phyloP scores from a whole-genome alignment of 202 grass and related monocot genomes.

The Zizania palustris region DNA sequence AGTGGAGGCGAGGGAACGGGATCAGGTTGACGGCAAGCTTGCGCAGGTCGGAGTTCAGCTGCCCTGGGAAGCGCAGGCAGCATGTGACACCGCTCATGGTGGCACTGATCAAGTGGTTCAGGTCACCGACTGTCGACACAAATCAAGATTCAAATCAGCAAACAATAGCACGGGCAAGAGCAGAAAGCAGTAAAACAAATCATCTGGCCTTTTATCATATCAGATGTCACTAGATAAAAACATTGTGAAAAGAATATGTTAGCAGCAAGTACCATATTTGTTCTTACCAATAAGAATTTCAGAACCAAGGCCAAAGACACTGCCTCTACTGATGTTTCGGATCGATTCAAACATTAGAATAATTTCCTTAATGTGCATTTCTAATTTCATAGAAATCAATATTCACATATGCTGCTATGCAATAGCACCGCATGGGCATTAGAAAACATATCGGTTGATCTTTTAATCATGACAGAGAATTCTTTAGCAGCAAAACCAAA shows the following conservation, averaged over 20 bases:
- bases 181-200: neutral
- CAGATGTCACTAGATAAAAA: neutral
- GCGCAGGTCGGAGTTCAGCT: slow-evolving; percentile 82
- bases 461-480: too few species aligned
- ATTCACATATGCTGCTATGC: too few species aligned
- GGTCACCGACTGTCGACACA: slow-evolving; percentile 65
- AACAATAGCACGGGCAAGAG: too few species aligned
- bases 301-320: too few species aligned
- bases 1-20: slow-evolving; percentile 79
- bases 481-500: neutral
- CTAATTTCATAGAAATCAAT: too few species aligned
- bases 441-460: too few species aligned
- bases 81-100: slow-evolving; percentile 88
- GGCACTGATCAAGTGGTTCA: slow-evolving; percentile 80
- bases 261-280: too few species aligned
- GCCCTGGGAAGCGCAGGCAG: slow-evolving; percentile 81
- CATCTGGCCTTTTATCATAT: neutral
- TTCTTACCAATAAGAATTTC: too few species aligned
- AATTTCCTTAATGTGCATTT: too few species aligned
- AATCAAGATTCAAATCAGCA: slow-evolving; percentile 32
- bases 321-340: too few species aligned
- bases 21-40: slow-evolving; percentile 86
- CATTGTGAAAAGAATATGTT: neutral
- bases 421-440: too few species aligned
- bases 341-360: too few species aligned